Evolutionary conservation across 176 grass and related monocot genomes (phyloP).

Genomic region (Oryza meyeriana): DNA sequence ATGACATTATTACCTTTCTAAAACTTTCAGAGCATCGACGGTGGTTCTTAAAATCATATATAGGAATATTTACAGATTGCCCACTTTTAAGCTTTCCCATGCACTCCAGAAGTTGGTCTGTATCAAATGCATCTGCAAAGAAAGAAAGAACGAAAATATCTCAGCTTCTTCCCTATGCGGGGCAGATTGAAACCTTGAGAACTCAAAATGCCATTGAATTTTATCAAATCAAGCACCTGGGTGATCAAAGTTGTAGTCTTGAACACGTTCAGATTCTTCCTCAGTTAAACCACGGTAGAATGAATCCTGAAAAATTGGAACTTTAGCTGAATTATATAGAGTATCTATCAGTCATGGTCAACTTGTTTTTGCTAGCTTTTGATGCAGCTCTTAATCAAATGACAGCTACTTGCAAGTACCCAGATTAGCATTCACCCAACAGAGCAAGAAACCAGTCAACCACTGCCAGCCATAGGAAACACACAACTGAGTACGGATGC

Average conservation of each 20-base stretch:
- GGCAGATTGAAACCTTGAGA: background rate
- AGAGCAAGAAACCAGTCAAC: background rate
- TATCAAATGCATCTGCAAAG: slow-evolving; percentile 85
- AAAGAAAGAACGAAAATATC: background rate
- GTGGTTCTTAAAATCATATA: slow-evolving; percentile 94
- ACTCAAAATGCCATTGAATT: background rate
- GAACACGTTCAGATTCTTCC: slow-evolving; percentile 54
- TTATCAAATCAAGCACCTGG: slow-evolving; percentile 60
- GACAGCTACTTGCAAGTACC: background rate
- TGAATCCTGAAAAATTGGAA: slow-evolving; percentile 69
- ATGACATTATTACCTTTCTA: slow-evolving; percentile 40
- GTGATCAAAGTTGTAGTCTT: slow-evolving; percentile 93
- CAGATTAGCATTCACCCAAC: background rate
- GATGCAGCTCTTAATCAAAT: background rate
- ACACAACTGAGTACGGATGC: background rate
- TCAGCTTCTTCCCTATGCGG: background rate
- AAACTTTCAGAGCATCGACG: slow-evolving; percentile 61
- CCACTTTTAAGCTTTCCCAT: slow-evolving; percentile 77
- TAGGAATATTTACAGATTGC: slow-evolving; percentile 66
- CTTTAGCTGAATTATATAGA: background rate
- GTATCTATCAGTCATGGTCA: background rate
- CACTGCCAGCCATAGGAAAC: background rate
- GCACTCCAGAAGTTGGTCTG: slow-evolving; percentile 70
- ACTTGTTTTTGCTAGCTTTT: background rate
- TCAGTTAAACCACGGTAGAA: slow-evolving; percentile 81